Evolutionary conservation across 106 monocot genomes (phyloP).

Genomic region (Dendrobium chrysotoxum): DNA sequence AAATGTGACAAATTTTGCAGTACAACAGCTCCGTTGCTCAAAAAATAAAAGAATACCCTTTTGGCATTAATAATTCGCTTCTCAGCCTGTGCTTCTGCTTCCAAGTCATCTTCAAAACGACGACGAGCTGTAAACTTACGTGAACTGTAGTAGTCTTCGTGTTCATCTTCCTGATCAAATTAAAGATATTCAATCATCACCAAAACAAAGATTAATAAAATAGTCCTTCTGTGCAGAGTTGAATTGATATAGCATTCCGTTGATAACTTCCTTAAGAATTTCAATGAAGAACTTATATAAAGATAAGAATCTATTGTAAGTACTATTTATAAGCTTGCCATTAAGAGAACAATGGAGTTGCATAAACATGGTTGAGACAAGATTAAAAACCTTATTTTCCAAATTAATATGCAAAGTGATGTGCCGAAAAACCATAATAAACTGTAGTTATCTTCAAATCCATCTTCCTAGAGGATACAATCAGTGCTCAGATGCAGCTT

Average conservation of each 20-base stretch:
- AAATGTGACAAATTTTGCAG: background rate
- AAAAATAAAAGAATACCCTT: slow-evolving; percentile 28
- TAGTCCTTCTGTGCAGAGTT: background rate
- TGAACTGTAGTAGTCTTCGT: slow-evolving; percentile 58
- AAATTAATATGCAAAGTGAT: too few species aligned
- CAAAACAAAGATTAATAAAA: background rate
- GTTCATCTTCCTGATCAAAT: slow-evolving; percentile 69
- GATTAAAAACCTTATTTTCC: too few species aligned
- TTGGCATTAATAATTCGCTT: slow-evolving; percentile 83
- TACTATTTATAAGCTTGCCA: slow-evolving; percentile 2
- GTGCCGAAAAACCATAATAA: too few species aligned
- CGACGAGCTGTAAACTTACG: slow-evolving; percentile 42
- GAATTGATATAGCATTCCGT: background rate
- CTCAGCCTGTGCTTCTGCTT: slow-evolving; percentile 75
- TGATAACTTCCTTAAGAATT: background rate
- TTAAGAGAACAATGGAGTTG: background rate
- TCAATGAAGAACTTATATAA: background rate
- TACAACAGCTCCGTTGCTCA: background rate
- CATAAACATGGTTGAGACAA: background rate
- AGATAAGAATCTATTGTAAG: too few species aligned
- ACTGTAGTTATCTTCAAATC: too few species aligned
- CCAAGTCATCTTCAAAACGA: slow-evolving; percentile 78
- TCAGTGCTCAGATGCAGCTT: too few species aligned
- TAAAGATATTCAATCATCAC: background rate
- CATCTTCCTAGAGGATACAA: too few species aligned